Evolutionary conservation across 83 land plant species (phyloP).

Genomic region (Picea abies): DNA sequence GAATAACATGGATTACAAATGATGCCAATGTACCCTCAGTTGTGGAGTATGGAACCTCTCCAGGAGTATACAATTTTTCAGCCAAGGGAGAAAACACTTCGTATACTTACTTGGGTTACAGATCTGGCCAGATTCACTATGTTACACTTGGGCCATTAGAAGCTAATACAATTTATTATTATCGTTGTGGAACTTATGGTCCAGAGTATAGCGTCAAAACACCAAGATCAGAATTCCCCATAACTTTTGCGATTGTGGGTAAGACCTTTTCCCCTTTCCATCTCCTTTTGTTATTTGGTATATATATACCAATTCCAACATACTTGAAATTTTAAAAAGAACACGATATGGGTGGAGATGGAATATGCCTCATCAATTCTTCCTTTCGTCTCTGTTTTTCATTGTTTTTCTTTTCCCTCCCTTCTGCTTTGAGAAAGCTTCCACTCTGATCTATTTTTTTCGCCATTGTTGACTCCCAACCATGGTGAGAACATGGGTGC

Average conservation of each 20-base stretch:
- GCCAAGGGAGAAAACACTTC: conserved; percentile 47
- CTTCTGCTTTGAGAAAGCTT: not conserved
- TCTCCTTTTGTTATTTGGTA: not conserved
- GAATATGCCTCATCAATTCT: not conserved
- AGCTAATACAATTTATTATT: conserved; percentile 61
- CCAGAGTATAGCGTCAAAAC: conserved; percentile 22
- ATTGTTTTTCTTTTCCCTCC: not conserved
- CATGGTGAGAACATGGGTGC: too few species aligned
- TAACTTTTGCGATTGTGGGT: conserved; percentile 86
- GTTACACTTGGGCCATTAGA: conserved; percentile 72
- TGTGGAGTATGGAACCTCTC: conserved; percentile 78
- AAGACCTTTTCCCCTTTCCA: not conserved
- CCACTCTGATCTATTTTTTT: not conserved
- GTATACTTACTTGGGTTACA: conserved; percentile 56
- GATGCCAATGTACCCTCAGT: conserved; percentile 47
- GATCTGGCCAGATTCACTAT: conserved; percentile 72
- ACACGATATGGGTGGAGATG: not conserved
- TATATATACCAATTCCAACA: not conserved
- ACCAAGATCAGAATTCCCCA: conserved; percentile 75
- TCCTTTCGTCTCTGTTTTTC: not conserved
- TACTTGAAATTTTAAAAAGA: not conserved
- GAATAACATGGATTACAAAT: conserved; percentile 77
- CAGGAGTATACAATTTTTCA: conserved; percentile 44
- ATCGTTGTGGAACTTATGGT: conserved; percentile 46
- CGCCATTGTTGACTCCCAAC: too few species aligned